Percentiles rank a stretch among this genome's conserved stretches.
Conservation (phyloP, 345 rosid species). For the Iberis pinnata region DNA sequence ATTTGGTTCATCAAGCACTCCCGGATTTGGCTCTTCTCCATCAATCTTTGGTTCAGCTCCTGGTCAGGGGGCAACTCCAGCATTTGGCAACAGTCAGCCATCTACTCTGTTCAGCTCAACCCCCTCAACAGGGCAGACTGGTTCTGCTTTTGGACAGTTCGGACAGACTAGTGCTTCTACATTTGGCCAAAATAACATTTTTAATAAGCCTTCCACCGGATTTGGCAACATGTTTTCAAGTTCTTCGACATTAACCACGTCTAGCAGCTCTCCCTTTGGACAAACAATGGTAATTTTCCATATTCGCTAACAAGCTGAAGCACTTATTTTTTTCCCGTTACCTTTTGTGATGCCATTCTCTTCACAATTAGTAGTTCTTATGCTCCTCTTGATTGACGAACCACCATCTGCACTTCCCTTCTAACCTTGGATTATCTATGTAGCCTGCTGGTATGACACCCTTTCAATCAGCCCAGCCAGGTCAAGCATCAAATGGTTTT, state of each 20-base stretch:
- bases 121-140: conserved; percentile 50
- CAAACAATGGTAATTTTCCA: conserved; percentile 46
- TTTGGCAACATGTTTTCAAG: conserved; percentile 54
- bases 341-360: conserved; percentile 8
- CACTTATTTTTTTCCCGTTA: conserved; percentile 3
- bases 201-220: conserved; percentile 54
- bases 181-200: conserved; percentile 52
- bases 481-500: conserved; percentile 24
- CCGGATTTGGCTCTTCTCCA: conserved; percentile 56
- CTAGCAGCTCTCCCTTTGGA: conserved; percentile 44
- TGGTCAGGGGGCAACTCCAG: conserved; percentile 42
- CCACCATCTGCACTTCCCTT: neutral
- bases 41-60: conserved; percentile 48
- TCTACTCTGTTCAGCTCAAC: conserved; percentile 53
- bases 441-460: conserved; percentile 52
- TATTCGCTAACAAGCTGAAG: neutral
- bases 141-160: conserved; percentile 56
- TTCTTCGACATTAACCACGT: conserved; percentile 42
- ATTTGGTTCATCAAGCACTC: conserved; percentile 46
- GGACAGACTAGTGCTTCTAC: conserved; percentile 47
- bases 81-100: conserved; percentile 55
- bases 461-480: conserved; percentile 48
- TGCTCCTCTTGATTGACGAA: conserved; percentile 1
- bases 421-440: conserved; percentile 11
- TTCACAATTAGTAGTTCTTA: conserved; percentile 1